phyloP scores from a whole-genome alignment of 495 filamentous ascomycete genomes.

The Podospora conica region DNA sequence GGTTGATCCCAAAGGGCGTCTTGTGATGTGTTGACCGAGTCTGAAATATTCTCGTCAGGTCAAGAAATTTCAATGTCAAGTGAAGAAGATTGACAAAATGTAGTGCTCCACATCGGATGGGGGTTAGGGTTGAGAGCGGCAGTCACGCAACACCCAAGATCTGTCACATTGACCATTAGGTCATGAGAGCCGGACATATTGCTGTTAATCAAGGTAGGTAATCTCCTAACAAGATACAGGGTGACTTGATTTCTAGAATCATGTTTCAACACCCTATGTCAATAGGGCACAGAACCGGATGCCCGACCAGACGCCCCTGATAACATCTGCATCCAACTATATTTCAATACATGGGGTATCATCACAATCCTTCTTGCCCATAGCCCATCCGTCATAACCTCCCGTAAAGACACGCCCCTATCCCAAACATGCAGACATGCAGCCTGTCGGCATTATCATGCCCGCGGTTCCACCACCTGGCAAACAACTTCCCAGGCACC shows the following conservation, averaged over 20 bases:
- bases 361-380: constrained; percentile 1
- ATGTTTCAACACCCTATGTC: background rate
- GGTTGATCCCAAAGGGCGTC: background rate
- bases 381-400: background rate
- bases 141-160: background rate
- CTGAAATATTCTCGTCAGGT: background rate
- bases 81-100: background rate
- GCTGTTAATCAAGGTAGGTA: too few relatives aligned
- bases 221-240: too few relatives aligned
- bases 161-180: background rate
- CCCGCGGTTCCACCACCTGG: background rate
- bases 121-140: background rate
- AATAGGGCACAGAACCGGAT: too few relatives aligned
- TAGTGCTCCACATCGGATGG: background rate
- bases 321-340: background rate
- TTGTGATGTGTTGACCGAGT: background rate
- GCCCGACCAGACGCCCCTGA: background rate
- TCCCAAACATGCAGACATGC: too few relatives aligned
- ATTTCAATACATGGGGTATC: constrained; percentile 11
- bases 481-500: background rate
- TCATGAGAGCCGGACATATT: too few relatives aligned
- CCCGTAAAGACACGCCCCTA: background rate
- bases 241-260: background rate
- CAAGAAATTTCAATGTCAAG: background rate
- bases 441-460: background rate